Evolutionary conservation across 164 flowering plant species (phyloP), one percentile per base, ranked within the genome.

Genomic region (Piper longum): DNA sequence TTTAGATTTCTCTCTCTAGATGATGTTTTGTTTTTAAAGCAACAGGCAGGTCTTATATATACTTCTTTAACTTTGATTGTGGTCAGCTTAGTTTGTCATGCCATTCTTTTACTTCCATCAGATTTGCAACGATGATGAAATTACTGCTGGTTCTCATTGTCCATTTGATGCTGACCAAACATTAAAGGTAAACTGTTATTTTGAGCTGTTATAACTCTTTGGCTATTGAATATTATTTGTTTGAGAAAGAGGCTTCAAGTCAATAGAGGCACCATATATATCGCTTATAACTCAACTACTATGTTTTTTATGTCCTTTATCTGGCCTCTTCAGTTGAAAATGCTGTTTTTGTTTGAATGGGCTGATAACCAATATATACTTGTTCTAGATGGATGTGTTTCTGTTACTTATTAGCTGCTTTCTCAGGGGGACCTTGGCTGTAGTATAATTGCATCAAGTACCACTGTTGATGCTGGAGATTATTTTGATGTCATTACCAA

Each of bases 1-100:
- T 87, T 88, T 71, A 74, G 90, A 69, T 80, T 77, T 67, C 69
- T 91, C 60, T 80, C 91, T 60, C 85, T 81, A 62, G 76, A 57
- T 45, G 85, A 84, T 56, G 75, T 84, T 41, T 60, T 71, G 57
- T 79, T 59, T 80, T 68, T 88, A 70, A 89, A 77, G 76, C 84
- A 84, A 70, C 87, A 83, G 90, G 98, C 85, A 26, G 36, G 36
- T 56, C 57, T 64, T 52, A n/a, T 36, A 43, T 43, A 7, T 36
- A 17, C 63, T 17, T 52, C 62, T 60, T 56, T 7, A 16, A 56
- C 39, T 56, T 4, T 66, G 18, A 62, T 41, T 69, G 36, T 17
- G 60, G 43, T 40, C 45, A 39, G 4, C 41, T 12, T 64, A 44
- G 12, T 9, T 54, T 62, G 36, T 36, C 52, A 42, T 26, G 4